Conservation (phyloP, 768 basidiomycete species). For the Auriscalpium microsporum region DNA sequence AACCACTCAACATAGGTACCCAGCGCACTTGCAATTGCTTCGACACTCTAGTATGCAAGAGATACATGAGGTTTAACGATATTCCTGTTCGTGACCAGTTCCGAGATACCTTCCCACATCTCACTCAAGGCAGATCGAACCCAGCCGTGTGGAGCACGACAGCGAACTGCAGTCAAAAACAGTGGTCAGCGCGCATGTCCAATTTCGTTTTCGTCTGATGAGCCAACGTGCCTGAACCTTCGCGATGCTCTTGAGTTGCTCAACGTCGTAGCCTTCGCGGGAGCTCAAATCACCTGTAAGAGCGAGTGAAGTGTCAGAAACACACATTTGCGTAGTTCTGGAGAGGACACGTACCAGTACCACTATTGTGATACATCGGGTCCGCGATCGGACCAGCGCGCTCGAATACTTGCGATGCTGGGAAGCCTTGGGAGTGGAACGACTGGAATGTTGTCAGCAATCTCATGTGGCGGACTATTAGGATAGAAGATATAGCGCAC, state of each 20-base stretch:
- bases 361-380: conserved; percentile 85
- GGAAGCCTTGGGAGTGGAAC: conserved; percentile 76
- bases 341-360: conserved; percentile 38
- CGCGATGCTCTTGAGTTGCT: conserved; percentile 75
- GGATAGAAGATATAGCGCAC: conserved; percentile 23
- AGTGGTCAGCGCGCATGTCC: background rate
- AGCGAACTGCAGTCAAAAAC: conserved; percentile 19
- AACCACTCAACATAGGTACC: too few species aligned
- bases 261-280: conserved; percentile 73
- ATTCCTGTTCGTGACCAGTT: too few species aligned
- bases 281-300: conserved; percentile 65
- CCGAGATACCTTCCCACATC: too few species aligned
- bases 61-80: too few species aligned
- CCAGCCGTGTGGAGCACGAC: conserved; percentile 30
- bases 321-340: background rate
- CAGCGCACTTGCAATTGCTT: too few species aligned
- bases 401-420: conserved; percentile 83
- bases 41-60: too few species aligned
- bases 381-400: conserved; percentile 79
- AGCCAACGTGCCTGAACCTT: conserved; percentile 64
- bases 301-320: background rate
- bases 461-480: too few species aligned
- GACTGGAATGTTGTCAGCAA: conserved; percentile 34
- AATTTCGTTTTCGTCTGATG: background rate
- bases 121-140: conserved; percentile 16